Evolutionary conservation across 1,284 basidiomycete genomes (phyloP).

Genomic region (Moesziomyces aphidis): DNA sequence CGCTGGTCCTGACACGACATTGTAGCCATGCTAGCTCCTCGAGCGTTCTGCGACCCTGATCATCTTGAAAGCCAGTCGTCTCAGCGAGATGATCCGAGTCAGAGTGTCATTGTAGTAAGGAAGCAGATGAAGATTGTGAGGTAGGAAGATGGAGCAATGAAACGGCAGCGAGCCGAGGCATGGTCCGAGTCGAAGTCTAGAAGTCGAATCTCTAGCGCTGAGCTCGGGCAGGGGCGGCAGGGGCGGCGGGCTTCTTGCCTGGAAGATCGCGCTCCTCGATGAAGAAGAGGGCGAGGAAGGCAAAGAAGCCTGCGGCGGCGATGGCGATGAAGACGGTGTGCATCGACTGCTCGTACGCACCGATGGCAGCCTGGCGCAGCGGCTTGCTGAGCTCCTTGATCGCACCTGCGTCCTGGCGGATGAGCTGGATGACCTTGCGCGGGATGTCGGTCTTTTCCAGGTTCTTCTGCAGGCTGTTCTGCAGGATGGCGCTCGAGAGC

Average conservation of each 20-base stretch:
- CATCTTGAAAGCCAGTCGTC: no score
- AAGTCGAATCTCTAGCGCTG: conserved; percentile 7
- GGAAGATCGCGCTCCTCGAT: conserved; percentile 67
- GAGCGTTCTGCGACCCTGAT: no score
- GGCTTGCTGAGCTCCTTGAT: conserved; percentile 60
- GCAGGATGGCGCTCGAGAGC: conserved; percentile 67
- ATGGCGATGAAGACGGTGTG: conserved; percentile 68
- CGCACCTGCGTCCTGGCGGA: conserved; percentile 65
- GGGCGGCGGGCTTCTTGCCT: conserved; percentile 54
- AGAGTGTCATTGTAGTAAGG: no score
- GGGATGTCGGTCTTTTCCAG: conserved; percentile 58
- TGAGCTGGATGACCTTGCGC: conserved; percentile 60
- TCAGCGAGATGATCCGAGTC: no score
- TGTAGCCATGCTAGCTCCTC: no score
- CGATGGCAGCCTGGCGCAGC: conserved; percentile 60
- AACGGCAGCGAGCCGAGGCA: no score
- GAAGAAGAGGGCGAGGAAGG: conserved; percentile 65
- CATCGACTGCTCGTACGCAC: conserved; percentile 67
- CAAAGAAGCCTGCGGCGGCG: conserved; percentile 59
- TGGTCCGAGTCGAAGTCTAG: no score
- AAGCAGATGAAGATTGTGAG: no score
- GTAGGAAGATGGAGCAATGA: no score
- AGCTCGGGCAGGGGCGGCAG: conserved; percentile 25
- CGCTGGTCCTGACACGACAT: no score
- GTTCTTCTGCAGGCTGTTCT: conserved; percentile 66